These are phyloP conservation scores for Chrysoporthe austroafricana DNA, from an alignment of 2,329 filamentous ascomycete genomes.

Conservation along the genomic window DNA sequence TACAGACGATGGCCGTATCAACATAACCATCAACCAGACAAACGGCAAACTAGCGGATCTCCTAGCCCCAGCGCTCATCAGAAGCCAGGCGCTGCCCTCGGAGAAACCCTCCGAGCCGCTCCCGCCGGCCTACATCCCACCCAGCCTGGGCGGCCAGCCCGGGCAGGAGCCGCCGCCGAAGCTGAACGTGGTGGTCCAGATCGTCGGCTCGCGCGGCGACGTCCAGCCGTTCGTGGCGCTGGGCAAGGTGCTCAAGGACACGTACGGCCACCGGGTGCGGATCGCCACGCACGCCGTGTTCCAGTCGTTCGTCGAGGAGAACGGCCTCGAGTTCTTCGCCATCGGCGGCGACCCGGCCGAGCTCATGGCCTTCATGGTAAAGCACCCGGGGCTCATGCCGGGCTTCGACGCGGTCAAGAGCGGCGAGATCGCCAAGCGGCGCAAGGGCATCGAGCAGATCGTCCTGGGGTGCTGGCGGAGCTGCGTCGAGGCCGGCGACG, in stretches of 20 bases:
- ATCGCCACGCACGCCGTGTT: constrained; percentile 75
- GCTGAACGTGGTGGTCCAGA: constrained; percentile 74
- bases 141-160: constrained; percentile 69
- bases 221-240: constrained; percentile 77
- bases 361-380: constrained; percentile 90
- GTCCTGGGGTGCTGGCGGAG: constrained; percentile 86
- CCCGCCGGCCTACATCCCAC: constrained; percentile 72
- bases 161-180: constrained; percentile 59
- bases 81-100: constrained; percentile 58
- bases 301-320: constrained; percentile 68
- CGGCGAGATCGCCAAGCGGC: constrained; percentile 75
- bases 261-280: constrained; percentile 72
- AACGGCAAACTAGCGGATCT: constrained; percentile 68
- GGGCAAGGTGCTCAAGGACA: constrained; percentile 65
- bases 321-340: constrained; percentile 74
- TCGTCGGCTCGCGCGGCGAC: constrained; percentile 75
- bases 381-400: constrained; percentile 84
- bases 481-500: constrained; percentile 79
- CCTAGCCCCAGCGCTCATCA: constrained; percentile 63
- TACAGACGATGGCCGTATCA: constrained; percentile 74
- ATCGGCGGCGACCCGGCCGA: constrained; percentile 78
- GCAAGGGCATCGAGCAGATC: constrained; percentile 77
- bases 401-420: constrained; percentile 75
- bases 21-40: constrained; percentile 79
- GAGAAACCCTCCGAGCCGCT: constrained; percentile 46